phyloP scores from a whole-genome alignment of 495 filamentous ascomycete genomes.

The Trypethelium eluteriae region DNA sequence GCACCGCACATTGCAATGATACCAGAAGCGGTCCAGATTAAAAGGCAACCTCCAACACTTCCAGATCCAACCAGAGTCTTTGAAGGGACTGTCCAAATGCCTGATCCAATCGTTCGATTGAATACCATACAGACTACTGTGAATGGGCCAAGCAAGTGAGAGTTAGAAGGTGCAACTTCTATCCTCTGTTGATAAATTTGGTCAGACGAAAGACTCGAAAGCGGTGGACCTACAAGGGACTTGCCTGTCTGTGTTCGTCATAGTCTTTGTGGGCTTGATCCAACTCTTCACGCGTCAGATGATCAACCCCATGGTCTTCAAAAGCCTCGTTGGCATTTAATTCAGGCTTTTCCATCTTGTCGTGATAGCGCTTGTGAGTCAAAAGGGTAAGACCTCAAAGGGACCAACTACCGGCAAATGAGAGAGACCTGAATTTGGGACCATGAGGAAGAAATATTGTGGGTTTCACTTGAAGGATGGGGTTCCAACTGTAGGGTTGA shows the following conservation, averaged over 20 bases:
- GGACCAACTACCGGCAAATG: background rate
- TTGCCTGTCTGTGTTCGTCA: conserved; percentile 2
- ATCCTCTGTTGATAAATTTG: background rate
- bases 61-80: conserved; percentile 34
- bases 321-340: background rate
- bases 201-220: background rate
- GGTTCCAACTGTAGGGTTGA: background rate
- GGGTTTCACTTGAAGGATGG: background rate
- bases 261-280: conserved; percentile 4
- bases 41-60: conserved; percentile 35
- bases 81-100: conserved; percentile 26
- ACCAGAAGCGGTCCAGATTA: conserved; percentile 38
- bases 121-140: conserved; percentile 17
- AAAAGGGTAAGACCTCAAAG: background rate
- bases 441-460: background rate
- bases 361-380: background rate
- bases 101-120: conserved; percentile 25
- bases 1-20: conserved; percentile 35
- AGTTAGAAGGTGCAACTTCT: conserved; percentile 11
- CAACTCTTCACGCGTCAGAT: background rate
- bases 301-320: background rate
- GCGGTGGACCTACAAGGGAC: background rate
- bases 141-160: conserved; percentile 14
- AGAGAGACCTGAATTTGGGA: background rate
- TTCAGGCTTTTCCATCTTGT: background rate